Conservation (phyloP, 192 early-diverging fungal species). For the Phycomyces blakesleeanus region DNA sequence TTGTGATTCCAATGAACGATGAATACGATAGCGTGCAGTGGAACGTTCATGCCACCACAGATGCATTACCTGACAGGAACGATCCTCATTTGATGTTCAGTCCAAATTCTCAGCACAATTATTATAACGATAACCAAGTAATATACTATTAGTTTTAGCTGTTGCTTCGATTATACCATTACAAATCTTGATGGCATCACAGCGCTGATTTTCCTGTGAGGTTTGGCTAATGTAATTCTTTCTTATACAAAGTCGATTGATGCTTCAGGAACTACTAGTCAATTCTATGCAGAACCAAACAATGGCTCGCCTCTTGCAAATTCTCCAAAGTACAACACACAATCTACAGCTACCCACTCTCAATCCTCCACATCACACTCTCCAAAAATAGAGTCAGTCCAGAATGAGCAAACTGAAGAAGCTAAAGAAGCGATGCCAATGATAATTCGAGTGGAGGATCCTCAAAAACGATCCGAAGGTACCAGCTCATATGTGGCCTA, state of each 20-base stretch:
- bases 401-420: not conserved
- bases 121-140: not conserved
- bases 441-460: conserved; percentile 10
- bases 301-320: no score
- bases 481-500: conserved; percentile 11
- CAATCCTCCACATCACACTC: not conserved
- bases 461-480: conserved; percentile 11
- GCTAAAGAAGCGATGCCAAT: not conserved
- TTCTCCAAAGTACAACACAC: no score
- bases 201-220: no score
- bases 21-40: conserved; percentile 21
- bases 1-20: conserved; percentile 5
- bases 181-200: no score
- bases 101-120: not conserved
- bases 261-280: no score
- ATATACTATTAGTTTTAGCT: no score
- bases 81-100: conserved; percentile 10
- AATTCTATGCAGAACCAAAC: no score
- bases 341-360: no score
- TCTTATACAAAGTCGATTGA: no score
- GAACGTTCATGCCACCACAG: conserved; percentile 19
- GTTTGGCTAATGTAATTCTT: no score
- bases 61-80: conserved; percentile 9
- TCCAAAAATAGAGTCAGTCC: not conserved
- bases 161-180: no score